Percentiles rank a stretch among this genome's conserved stretches.
Evolutionary conservation across 2,329 filamentous ascomycete genomes (phyloP).

Genomic region (Lasiodiplodia citricola): DNA sequence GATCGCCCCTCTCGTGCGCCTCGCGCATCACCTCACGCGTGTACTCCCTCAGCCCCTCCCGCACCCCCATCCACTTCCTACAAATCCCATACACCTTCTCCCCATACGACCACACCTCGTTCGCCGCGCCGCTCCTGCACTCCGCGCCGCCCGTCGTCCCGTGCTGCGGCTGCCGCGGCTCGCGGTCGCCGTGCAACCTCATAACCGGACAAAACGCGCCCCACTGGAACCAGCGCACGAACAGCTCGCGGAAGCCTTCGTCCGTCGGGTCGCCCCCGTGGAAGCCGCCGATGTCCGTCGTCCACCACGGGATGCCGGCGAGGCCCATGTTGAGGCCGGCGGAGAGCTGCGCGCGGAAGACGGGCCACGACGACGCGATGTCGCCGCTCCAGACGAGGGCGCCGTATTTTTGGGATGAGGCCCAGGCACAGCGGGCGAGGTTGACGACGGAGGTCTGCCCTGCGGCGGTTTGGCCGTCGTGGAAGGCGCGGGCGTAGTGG

Average conservation of each 20-base stretch:
- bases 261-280: constrained; percentile 67
- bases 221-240: constrained; percentile 74
- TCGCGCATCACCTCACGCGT: constrained; percentile 63
- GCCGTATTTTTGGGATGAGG: constrained; percentile 66
- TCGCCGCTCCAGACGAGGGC: constrained; percentile 72
- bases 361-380: constrained; percentile 68
- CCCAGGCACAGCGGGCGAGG: constrained; percentile 63
- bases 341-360: constrained; percentile 64
- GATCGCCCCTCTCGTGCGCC: constrained; percentile 64
- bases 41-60: constrained; percentile 65
- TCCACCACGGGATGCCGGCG: constrained; percentile 70
- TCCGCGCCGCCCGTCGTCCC: constrained; percentile 43
- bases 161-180: constrained; percentile 59
- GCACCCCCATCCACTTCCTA: constrained; percentile 62
- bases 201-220: constrained; percentile 71
- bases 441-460: constrained; percentile 66
- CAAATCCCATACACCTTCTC: constrained; percentile 65
- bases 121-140: constrained; percentile 56
- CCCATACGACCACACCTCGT: constrained; percentile 72
- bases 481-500: constrained; percentile 65
- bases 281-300: constrained; percentile 73
- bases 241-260: constrained; percentile 64
- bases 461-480: constrained; percentile 56
- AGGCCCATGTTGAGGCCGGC: constrained; percentile 71
- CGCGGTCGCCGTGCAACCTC: constrained; percentile 69